A percentile compares a stretch with the other conserved stretches of the same genome.
These are phyloP conservation scores for Athelia psychrophila DNA, from an alignment of 1,284 basidiomycete species.

Conservation along the genomic window DNA sequence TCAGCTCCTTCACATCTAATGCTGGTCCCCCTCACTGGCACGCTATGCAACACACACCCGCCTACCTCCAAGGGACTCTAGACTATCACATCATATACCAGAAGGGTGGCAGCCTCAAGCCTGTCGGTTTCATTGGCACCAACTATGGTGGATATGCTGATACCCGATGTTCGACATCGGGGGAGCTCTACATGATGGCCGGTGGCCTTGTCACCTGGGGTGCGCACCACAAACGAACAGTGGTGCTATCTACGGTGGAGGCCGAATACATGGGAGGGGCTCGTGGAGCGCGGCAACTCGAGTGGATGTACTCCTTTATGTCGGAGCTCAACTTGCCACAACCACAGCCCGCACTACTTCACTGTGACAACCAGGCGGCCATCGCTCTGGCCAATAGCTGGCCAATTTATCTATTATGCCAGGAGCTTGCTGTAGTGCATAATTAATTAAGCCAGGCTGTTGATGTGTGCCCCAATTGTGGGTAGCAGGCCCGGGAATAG, in stretches of 20 bases:
- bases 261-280: constrained; percentile 33
- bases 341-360: constrained; percentile 9
- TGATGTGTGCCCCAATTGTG: too few relatives aligned
- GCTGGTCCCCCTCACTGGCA: constrained; percentile 22
- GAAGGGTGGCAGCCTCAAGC: constrained; percentile 4
- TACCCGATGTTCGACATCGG: constrained; percentile 23
- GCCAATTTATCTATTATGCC: too few relatives aligned
- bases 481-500: too few relatives aligned
- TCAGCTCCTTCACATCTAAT: constrained; percentile 19
- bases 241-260: constrained; percentile 30
- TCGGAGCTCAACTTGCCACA: constrained; percentile 10
- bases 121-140: constrained; percentile 22
- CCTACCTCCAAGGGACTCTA: constrained; percentile 26
- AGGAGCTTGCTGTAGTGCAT: too few relatives aligned
- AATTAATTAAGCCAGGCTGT: too few relatives aligned
- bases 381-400: constrained; percentile 27
- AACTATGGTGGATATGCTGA: constrained; percentile 18
- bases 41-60: constrained; percentile 17
- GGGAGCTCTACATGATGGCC: constrained; percentile 30
- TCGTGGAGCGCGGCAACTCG: constrained; percentile 23
- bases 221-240: constrained; percentile 29
- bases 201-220: constrained; percentile 32
- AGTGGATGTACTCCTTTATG: constrained; percentile 23
- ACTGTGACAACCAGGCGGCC: constrained; percentile 28
- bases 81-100: constrained; percentile 20